A percentile compares a stretch with the other conserved stretches of the same genome.
Evolutionary conservation across 192 early-diverging fungal genomes (phyloP).

Genomic region (Coemansia sp.): DNA sequence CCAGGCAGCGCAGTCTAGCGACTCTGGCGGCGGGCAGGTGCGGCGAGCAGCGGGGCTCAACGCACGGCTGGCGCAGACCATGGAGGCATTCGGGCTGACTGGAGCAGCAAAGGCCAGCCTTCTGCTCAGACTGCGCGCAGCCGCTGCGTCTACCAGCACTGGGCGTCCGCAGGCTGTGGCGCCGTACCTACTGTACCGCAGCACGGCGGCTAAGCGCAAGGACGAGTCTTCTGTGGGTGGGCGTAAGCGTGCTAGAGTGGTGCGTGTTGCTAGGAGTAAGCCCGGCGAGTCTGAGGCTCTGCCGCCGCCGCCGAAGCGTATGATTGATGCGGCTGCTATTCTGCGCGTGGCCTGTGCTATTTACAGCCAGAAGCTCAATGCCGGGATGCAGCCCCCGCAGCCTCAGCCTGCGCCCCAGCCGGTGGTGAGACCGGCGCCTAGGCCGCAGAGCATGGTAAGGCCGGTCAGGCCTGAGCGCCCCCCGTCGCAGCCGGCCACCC

Average conservation of each 20-base stretch:
- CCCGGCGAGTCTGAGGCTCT: neutral
- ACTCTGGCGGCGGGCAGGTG: neutral
- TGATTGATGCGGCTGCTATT: slow-evolving; percentile 41
- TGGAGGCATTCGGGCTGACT: slow-evolving; percentile 55
- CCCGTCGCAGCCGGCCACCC: too few relatives aligned
- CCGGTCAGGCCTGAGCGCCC: too few relatives aligned
- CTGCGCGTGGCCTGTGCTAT: slow-evolving; percentile 52
- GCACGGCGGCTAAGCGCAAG: neutral
- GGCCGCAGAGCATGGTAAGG: too few relatives aligned
- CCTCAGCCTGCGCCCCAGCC: slow-evolving; percentile 15
- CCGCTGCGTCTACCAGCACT: slow-evolving; percentile 49
- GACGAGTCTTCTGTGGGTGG: neutral
- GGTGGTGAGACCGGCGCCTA: neutral
- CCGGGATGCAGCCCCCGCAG: slow-evolving; percentile 14
- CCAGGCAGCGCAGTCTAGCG: neutral
- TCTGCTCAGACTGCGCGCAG: slow-evolving; percentile 48
- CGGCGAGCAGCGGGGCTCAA: slow-evolving; percentile 35
- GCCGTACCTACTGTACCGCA: slow-evolving; percentile 46
- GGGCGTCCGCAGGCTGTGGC: slow-evolving; percentile 50
- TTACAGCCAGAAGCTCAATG: slow-evolving; percentile 52
- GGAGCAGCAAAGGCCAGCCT: slow-evolving; percentile 46
- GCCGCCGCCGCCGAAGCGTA: neutral
- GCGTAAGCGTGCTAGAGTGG: slow-evolving; percentile 44
- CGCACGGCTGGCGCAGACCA: slow-evolving; percentile 50
- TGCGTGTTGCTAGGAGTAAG: slow-evolving; percentile 23